Evolutionary conservation across 2,329 filamentous ascomycete species (phyloP).

Genomic region (Cytospora piceicola): DNA sequence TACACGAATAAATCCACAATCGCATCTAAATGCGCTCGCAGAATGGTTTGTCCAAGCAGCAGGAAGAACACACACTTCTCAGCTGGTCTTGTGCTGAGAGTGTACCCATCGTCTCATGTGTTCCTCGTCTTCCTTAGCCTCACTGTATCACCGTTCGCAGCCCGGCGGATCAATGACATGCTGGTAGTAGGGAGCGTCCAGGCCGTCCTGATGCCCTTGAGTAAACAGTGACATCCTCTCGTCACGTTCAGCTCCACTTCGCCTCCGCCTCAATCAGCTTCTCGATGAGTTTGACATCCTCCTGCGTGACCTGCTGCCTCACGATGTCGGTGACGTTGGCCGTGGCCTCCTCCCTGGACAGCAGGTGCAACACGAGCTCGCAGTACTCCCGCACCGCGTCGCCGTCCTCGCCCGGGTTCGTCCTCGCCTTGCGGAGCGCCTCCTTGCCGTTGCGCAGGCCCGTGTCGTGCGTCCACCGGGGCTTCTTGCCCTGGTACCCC

Average conservation of each 20-base stretch:
- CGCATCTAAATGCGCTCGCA: background rate
- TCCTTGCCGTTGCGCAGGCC: constrained; percentile 61
- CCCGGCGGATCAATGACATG: background rate
- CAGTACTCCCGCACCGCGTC: constrained; percentile 65
- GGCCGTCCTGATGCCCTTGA: background rate
- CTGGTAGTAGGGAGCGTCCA: background rate
- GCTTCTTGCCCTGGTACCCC: constrained; percentile 41
- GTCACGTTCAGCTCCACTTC: constrained; percentile 33
- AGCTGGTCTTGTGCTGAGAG: background rate
- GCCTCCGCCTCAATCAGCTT: constrained; percentile 52
- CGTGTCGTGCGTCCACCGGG: constrained; percentile 60
- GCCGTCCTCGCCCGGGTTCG: constrained; percentile 56
- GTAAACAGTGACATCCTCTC: background rate
- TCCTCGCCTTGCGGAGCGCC: constrained; percentile 55
- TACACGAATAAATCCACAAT: constrained; percentile 3
- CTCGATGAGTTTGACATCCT: constrained; percentile 55
- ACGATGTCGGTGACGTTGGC: constrained; percentile 44
- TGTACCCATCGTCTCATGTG: background rate
- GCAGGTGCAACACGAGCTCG: constrained; percentile 57
- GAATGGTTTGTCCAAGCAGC: background rate
- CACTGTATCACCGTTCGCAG: background rate
- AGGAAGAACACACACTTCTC: background rate
- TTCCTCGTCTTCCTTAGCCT: background rate
- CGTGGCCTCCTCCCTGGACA: constrained; percentile 42
- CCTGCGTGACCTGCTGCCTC: constrained; percentile 49